Evolutionary conservation across 129 eudicot genomes (phyloP).

Genomic region (Calendula officinalis): DNA sequence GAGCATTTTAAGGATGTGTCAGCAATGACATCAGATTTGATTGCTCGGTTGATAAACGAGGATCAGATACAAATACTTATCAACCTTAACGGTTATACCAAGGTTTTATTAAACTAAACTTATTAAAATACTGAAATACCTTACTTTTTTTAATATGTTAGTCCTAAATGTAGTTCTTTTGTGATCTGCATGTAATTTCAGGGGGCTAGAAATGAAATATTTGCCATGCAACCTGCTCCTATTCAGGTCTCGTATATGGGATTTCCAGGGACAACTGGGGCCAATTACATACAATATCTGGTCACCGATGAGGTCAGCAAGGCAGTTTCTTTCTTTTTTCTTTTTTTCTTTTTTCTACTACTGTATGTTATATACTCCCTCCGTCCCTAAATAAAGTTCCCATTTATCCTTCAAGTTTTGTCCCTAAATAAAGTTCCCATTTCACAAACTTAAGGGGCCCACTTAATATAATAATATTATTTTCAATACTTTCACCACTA

Average conservation of each 20-base stretch:
- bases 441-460: no score
- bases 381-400: no score
- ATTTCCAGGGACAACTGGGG: constrained; percentile 97
- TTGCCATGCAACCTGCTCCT: constrained; percentile 98
- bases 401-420: no score
- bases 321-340: not conserved
- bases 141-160: no score
- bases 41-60: constrained; percentile 78
- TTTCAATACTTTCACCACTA: no score
- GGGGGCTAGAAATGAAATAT: constrained; percentile 99
- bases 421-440: no score
- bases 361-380: not conserved
- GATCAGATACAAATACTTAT: constrained; percentile 86
- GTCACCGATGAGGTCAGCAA: constrained; percentile 82
- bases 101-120: constrained; percentile 44
- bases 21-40: constrained; percentile 79
- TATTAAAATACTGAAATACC: not conserved
- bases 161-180: no score
- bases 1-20: constrained; percentile 92
- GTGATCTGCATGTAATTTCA: constrained; percentile 16
- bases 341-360: not conserved
- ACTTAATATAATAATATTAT: no score
- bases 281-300: constrained; percentile 80
- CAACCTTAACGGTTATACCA: constrained; percentile 94
- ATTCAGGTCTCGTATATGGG: constrained; percentile 98